phyloP scores from a whole-genome alignment of 176 grass and related monocot species.

The Carex kokanica region DNA sequence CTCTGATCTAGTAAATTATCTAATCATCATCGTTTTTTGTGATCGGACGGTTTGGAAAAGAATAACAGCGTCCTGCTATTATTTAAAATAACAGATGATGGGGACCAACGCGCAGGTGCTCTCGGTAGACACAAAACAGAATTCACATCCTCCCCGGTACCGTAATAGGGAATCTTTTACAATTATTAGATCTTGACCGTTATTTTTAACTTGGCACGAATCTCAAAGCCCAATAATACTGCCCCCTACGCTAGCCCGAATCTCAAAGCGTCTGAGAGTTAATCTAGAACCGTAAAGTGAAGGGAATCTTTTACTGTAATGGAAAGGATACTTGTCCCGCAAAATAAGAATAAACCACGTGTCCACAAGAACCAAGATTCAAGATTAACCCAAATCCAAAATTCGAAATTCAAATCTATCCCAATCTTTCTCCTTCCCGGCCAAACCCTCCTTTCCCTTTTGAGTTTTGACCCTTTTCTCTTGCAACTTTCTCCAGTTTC shows the following conservation, averaged over 20 bases:
- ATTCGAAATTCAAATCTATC: constrained; percentile 34
- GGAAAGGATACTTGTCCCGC: too few species aligned
- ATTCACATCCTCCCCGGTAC: too few species aligned
- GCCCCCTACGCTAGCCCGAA: too few species aligned
- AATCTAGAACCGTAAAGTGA: too few species aligned
- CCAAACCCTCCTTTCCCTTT: background rate
- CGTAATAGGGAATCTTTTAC: too few species aligned
- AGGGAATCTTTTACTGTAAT: too few species aligned
- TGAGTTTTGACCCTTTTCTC: background rate
- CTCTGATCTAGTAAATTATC: too few species aligned
- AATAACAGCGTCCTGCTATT: background rate
- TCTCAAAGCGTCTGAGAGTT: too few species aligned
- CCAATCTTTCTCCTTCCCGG: constrained; percentile 18
- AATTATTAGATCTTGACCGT: too few species aligned
- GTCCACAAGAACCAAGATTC: background rate
- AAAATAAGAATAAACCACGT: background rate
- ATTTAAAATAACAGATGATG: background rate
- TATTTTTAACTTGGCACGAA: too few species aligned
- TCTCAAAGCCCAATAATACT: too few species aligned
- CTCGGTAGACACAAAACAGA: background rate
- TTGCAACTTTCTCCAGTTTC: background rate
- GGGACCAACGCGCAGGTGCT: background rate
- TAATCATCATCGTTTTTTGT: background rate
- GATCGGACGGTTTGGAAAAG: background rate
- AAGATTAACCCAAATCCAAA: constrained; percentile 1